A percentile compares a stretch with the other conserved stretches of the same genome.
These are phyloP conservation scores for Cornus florida DNA, from an alignment of 148 eudicot genomes.

Conservation along the genomic window DNA sequence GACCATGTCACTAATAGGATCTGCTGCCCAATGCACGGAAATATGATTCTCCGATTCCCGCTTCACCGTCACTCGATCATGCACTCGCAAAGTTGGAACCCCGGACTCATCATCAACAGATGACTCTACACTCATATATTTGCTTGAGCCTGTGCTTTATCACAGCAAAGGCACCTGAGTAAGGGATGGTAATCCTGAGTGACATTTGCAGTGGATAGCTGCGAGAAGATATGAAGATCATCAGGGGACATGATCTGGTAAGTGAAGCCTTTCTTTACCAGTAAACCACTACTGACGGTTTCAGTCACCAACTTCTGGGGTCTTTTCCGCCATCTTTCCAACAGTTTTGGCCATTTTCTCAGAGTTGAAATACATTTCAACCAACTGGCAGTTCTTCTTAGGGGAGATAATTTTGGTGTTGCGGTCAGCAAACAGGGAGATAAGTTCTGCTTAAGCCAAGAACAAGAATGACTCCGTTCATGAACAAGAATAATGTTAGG, in stretches of 20 bases:
- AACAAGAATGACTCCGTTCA: too few relatives aligned
- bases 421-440: conserved; percentile 58
- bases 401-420: conserved; percentile 77
- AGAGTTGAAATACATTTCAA: conserved; percentile 81
- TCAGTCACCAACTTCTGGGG: conserved; percentile 72
- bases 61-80: conserved; percentile 65
- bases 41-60: conserved; percentile 82
- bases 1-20: conserved; percentile 94
- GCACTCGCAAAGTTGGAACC: conserved; percentile 60
- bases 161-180: conserved; percentile 83
- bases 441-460: too few relatives aligned
- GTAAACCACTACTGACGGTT: conserved; percentile 69
- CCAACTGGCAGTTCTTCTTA: conserved; percentile 87
- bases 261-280: conserved; percentile 93
- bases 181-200: conserved; percentile 88
- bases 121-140: conserved; percentile 82
- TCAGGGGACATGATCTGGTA: conserved; percentile 93
- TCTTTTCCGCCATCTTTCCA: conserved; percentile 80
- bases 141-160: conserved; percentile 73
- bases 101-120: conserved; percentile 65
- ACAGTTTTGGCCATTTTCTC: conserved; percentile 90
- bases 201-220: conserved; percentile 77
- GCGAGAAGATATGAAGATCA: conserved; percentile 88
- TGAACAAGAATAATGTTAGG: conserved; percentile 89
- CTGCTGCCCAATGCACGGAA: conserved; percentile 82